Evolutionary conservation across 1,139 yeast genomes (phyloP), one percentile per base, ranked within the genome.

Genomic region (Geotrichum klebahnii): DNA sequence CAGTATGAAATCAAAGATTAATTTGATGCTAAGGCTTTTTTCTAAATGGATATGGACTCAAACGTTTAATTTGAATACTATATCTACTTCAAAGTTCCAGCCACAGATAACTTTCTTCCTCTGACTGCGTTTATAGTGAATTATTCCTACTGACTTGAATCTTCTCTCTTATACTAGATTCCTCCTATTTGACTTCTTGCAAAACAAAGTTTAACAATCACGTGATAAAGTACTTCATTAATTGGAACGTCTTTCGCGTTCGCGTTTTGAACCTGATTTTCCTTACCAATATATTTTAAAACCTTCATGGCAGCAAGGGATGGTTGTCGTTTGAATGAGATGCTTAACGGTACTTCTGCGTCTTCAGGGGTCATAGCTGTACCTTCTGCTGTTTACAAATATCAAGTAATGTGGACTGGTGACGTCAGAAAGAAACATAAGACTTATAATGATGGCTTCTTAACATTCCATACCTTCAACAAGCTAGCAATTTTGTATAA

Each of bases 361-460:
- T n/a, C 34, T 31, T 5, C 42, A 8, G 4, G 3, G 34, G 29
- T 16, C 17, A 22, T 23, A 22, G 33, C 43, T 17, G 16, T 16
- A 3, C 34, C 38, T 24, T 23, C 39, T 10, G 37, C 48, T 6
- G 34, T 46, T 14, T 39, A 62, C 44, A 75, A 73, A 55, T 76
- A 65, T 56, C 55, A 61, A 16, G 64, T 71, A 2, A 68, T 78
- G 39, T 78, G 72, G 66, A 73, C 82, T 3, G 61, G 67, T 24
- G 64, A 82, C 36, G 58, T 79, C 32, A 61, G 61, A 1, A 82
- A 80, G 60, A 76, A 73, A 59, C 72, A 72, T 35, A 79, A 79
- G 61, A 67, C 65, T 51, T 80, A 84, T 83, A 63, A 66, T 46
- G 84, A 80, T 56, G 85, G 85, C 2, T 61, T 54, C 20, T 62